Evolutionary conservation across 2,329 filamentous ascomycete species (phyloP).

Genomic region (Exophiala sideris): DNA sequence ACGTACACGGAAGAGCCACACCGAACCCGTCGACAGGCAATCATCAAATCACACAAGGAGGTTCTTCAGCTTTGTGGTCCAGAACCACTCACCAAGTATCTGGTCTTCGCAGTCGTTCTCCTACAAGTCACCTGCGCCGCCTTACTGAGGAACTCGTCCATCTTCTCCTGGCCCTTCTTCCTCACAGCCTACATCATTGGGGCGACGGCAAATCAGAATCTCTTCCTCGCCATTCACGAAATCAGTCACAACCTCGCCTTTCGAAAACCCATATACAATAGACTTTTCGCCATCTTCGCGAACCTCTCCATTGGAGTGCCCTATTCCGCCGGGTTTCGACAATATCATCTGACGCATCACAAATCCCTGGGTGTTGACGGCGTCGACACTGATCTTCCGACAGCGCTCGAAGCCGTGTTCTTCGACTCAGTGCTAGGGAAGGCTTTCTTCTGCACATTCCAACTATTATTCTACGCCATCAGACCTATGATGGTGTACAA

Average conservation of each 20-base stretch:
- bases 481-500: slow-evolving; percentile 93
- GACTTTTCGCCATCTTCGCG: slow-evolving; percentile 84
- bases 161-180: slow-evolving; percentile 83
- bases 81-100: slow-evolving; percentile 91
- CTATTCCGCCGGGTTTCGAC: slow-evolving; percentile 93
- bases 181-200: slow-evolving; percentile 85
- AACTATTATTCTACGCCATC: slow-evolving; percentile 97
- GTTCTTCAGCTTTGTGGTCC: slow-evolving; percentile 96
- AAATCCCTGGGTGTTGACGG: slow-evolving; percentile 97
- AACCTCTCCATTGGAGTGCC: slow-evolving; percentile 95
- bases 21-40: slow-evolving; percentile 80
- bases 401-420: slow-evolving; percentile 83
- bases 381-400: slow-evolving; percentile 92
- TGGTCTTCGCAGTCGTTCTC: slow-evolving; percentile 77
- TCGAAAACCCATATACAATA: slow-evolving; percentile 72
- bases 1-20: slow-evolving; percentile 98
- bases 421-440: slow-evolving; percentile 92
- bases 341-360: slow-evolving; percentile 97
- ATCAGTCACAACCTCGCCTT: slow-evolving; percentile 98
- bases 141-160: slow-evolving; percentile 69
- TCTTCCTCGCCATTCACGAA: slow-evolving; percentile 97
- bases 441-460: slow-evolving; percentile 98
- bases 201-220: slow-evolving; percentile 95
- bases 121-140: slow-evolving; percentile 78
- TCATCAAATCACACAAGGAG: slow-evolving; percentile 98